Evolutionary conservation across 2,329 filamentous ascomycete species (phyloP).

Genomic region (Clonostachys solani): DNA sequence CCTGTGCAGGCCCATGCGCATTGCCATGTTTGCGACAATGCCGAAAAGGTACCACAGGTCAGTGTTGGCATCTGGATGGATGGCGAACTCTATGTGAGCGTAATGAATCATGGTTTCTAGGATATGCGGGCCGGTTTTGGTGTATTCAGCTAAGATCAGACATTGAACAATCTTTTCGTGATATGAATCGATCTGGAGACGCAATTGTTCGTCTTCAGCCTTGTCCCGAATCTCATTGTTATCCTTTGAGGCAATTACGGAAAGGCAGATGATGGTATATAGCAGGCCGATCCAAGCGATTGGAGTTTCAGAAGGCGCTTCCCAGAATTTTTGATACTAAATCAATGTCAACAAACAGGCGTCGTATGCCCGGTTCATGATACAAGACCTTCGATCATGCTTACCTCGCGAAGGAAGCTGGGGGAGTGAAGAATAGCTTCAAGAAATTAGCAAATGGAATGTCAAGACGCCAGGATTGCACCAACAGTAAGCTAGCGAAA

Average conservation of each 20-base stretch:
- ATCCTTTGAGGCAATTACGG: constrained; percentile 10
- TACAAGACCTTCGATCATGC: constrained; percentile 12
- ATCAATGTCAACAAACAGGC: not conserved
- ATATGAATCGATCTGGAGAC: constrained; percentile 7
- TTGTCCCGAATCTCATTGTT: constrained; percentile 3
- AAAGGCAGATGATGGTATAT: constrained; percentile 38
- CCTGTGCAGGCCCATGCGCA: constrained; percentile 33
- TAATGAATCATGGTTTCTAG: constrained; percentile 31
- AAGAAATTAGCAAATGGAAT: not conserved
- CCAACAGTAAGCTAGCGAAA: constrained; percentile 6
- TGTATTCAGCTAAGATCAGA: constrained; percentile 30
- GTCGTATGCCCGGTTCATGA: not conserved
- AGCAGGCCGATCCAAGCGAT: constrained; percentile 41
- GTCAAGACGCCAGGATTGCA: not conserved
- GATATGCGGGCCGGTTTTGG: constrained; percentile 33
- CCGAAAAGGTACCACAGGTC: constrained; percentile 27
- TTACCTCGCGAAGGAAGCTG: constrained; percentile 11
- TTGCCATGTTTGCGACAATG: constrained; percentile 22
- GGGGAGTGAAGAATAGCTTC: constrained; percentile 17
- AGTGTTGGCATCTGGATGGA: constrained; percentile 19
- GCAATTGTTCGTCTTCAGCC: constrained; percentile 1
- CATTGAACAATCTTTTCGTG: constrained; percentile 27
- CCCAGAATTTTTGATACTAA: constrained; percentile 40
- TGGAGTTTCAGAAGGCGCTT: constrained; percentile 23
- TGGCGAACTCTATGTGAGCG: constrained; percentile 20